Conservation (phyloP, 75 land plant genomes). For the Selaginella tamariscina region DNA sequence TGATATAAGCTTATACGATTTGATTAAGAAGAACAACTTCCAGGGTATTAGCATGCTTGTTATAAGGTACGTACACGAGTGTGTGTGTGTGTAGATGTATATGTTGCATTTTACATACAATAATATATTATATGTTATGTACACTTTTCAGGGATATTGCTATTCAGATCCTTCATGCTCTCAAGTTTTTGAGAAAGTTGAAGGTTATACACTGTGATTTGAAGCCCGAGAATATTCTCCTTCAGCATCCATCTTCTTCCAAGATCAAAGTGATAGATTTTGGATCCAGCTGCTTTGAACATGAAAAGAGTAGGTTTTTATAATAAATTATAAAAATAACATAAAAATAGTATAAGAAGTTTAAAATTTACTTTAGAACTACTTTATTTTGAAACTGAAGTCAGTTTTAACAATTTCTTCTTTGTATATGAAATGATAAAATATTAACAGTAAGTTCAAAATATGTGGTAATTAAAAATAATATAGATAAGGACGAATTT, state of each 20-base stretch:
- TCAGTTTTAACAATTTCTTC: too few species aligned
- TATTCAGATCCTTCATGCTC: slow-evolving; percentile 23
- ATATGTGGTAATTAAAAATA: too few species aligned
- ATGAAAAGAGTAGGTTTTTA: slow-evolving; percentile 26
- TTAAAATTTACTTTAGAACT: neutral
- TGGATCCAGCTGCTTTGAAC: slow-evolving; percentile 35
- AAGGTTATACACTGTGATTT: slow-evolving; percentile 29
- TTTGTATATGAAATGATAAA: too few species aligned
- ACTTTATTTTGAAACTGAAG: neutral
- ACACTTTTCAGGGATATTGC: slow-evolving; percentile 35
- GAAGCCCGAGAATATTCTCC: slow-evolving; percentile 35
- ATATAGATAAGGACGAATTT: too few species aligned
- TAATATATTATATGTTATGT: too few species aligned
- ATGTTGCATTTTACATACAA: too few species aligned
- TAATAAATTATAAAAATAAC: neutral
- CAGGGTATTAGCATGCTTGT: slow-evolving; percentile 30
- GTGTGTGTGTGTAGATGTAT: too few species aligned
- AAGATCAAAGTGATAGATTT: slow-evolving; percentile 34
- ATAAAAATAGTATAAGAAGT: neutral
- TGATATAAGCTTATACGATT: slow-evolving; percentile 33
- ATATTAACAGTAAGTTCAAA: too few species aligned
- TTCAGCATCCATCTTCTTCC: slow-evolving; percentile 29
- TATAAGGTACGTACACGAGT: too few species aligned
- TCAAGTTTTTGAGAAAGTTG: slow-evolving; percentile 24
- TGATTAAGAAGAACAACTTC: slow-evolving; percentile 35